A percentile compares a stretch with the other conserved stretches of the same genome.
phyloP scores from a whole-genome alignment of 2,329 filamentous ascomycete genomes.

The Aspergillus sp. region DNA sequence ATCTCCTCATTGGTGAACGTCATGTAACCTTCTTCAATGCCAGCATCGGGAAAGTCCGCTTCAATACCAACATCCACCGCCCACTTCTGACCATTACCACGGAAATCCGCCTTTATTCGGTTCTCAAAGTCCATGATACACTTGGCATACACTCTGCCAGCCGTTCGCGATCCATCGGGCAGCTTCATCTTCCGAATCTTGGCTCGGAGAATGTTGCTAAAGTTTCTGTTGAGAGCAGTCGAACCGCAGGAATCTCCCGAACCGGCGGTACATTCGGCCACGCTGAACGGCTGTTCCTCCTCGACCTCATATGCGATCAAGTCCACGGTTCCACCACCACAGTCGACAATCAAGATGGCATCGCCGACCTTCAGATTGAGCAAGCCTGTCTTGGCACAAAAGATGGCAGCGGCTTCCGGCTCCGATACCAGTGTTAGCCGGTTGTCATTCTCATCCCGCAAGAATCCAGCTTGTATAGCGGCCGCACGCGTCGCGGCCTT shows the following conservation, averaged over 20 bases:
- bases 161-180: conserved; percentile 91
- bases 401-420: conserved; percentile 93
- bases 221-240: conserved; percentile 96
- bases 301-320: conserved; percentile 98
- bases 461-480: conserved; percentile 93
- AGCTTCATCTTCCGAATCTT: conserved; percentile 99
- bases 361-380: conserved; percentile 97
- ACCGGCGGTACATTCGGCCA: conserved; percentile 93
- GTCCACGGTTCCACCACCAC: conserved; percentile 96
- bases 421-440: conserved; percentile 90
- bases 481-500: conserved; percentile 95
- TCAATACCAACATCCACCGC: conserved; percentile 98
- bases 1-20: conserved; percentile 99
- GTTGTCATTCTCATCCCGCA: conserved; percentile 97
- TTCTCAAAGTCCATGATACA: conserved; percentile 99
- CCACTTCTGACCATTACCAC: conserved; percentile 99
- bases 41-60: conserved; percentile 93
- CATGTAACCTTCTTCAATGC: conserved; percentile 99
- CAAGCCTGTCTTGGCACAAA: conserved; percentile 94
- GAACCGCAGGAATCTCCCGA: conserved; percentile 97
- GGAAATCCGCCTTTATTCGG: conserved; percentile 98
- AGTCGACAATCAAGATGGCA: conserved; percentile 96
- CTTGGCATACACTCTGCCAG: conserved; percentile 97
- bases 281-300: conserved; percentile 93
- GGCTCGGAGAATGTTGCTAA: conserved; percentile 93